Evolutionary conservation across 2,329 filamentous ascomycete genomes (phyloP).

Genomic region (Sarocladium kiliense): DNA sequence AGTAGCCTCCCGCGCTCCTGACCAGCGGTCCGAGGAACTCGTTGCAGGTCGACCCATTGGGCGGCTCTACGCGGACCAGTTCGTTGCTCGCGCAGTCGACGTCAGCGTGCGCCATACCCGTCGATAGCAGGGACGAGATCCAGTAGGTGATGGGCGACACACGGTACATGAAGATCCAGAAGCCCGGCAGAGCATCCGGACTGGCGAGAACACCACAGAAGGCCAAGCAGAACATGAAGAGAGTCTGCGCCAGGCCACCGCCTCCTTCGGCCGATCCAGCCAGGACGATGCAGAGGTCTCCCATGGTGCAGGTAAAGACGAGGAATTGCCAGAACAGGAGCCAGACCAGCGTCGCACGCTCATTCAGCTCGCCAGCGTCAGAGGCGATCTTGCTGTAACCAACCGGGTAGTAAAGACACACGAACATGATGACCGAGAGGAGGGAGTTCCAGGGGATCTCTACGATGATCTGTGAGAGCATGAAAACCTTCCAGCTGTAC

Average conservation of each 20-base stretch:
- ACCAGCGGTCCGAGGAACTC: too few species aligned
- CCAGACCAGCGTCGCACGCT: constrained; percentile 62
- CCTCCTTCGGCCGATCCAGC: constrained; percentile 60
- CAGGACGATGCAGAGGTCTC: constrained; percentile 58
- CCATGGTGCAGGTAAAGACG: constrained; percentile 64
- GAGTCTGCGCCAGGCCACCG: constrained; percentile 61
- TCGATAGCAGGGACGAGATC: constrained; percentile 20
- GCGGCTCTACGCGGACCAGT: constrained; percentile 56
- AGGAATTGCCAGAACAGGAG: constrained; percentile 62
- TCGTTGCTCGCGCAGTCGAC: constrained; percentile 59
- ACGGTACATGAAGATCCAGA: constrained; percentile 72
- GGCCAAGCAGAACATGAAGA: constrained; percentile 59
- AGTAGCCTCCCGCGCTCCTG: constrained; percentile 40
- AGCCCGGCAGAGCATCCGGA: constrained; percentile 53
- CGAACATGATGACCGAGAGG: constrained; percentile 59
- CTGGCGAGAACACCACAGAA: constrained; percentile 61
- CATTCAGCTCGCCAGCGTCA: constrained; percentile 47
- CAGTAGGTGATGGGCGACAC: constrained; percentile 47
- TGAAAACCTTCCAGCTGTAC: constrained; percentile 81
- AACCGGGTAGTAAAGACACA: constrained; percentile 74
- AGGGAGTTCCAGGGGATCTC: constrained; percentile 82
- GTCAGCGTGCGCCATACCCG: constrained; percentile 19
- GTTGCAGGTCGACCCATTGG: constrained; percentile 44
- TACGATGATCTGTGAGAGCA: constrained; percentile 75
- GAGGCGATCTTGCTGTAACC: constrained; percentile 62